Evolutionary conservation across 345 rosid species (phyloP).

Genomic region (Pugionium cornutum): DNA sequence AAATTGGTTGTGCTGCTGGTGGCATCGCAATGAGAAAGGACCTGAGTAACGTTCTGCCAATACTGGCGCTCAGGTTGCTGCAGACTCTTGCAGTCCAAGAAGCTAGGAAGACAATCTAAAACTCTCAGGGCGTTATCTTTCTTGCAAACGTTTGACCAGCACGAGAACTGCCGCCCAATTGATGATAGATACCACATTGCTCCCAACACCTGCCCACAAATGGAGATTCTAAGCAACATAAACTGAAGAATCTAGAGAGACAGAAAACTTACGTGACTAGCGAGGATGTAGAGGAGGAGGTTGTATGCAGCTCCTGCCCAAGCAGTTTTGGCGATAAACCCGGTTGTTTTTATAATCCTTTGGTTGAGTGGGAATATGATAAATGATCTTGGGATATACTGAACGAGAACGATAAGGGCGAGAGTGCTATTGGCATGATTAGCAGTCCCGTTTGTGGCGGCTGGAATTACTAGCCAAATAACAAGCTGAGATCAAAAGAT

Average conservation of each 20-base stretch:
- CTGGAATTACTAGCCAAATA: constrained; percentile 70
- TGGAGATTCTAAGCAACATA: constrained; percentile 7
- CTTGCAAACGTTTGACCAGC: constrained; percentile 69
- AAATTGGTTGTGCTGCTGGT: constrained; percentile 44
- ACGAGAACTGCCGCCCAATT: constrained; percentile 64
- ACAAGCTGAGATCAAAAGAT: constrained; percentile 53
- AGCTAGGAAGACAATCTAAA: constrained; percentile 58
- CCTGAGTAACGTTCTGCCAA: constrained; percentile 69
- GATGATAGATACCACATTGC: constrained; percentile 83
- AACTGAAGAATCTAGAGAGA: neutral
- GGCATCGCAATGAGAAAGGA: constrained; percentile 59
- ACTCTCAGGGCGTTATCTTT: constrained; percentile 45
- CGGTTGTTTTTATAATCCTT: constrained; percentile 67
- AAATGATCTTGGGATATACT: constrained; percentile 77
- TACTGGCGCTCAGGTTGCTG: constrained; percentile 53
- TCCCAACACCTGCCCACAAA: constrained; percentile 61
- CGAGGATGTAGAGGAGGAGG: constrained; percentile 72
- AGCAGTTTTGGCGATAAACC: constrained; percentile 72
- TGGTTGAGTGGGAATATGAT: constrained; percentile 74
- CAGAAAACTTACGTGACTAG: constrained; percentile 61
- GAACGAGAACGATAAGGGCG: constrained; percentile 66
- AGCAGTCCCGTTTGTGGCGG: constrained; percentile 49
- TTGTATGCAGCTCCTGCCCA: constrained; percentile 92
- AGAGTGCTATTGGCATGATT: constrained; percentile 69
- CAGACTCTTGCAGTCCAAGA: constrained; percentile 60